Evolutionary conservation across 164 flowering plant genomes (phyloP).

Genomic region (Vitis labrusca): DNA sequence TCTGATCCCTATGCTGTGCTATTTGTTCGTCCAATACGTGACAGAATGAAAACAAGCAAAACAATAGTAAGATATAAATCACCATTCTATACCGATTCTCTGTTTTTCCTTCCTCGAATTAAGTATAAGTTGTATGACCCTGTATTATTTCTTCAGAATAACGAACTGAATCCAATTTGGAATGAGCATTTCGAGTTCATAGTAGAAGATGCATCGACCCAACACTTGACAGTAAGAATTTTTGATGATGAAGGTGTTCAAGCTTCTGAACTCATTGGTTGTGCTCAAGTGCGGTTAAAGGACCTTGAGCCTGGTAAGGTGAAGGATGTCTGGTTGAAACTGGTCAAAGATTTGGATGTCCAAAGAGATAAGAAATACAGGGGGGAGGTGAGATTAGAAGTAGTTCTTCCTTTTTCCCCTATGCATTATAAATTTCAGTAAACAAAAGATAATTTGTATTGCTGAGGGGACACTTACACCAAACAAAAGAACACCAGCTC

Average conservation of each 20-base stretch:
- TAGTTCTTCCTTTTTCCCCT: neutral
- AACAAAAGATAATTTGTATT: too few relatives aligned
- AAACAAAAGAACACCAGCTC: too few relatives aligned
- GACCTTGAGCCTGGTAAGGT: slow-evolving; percentile 91
- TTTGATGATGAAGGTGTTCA: slow-evolving; percentile 93
- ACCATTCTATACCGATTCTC: neutral
- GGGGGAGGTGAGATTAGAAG: slow-evolving; percentile 64
- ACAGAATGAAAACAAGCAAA: slow-evolving; percentile 78
- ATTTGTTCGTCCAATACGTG: slow-evolving; percentile 78
- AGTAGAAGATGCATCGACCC: slow-evolving; percentile 91
- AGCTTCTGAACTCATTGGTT: slow-evolving; percentile 87
- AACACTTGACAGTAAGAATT: slow-evolving; percentile 76
- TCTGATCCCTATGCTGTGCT: slow-evolving; percentile 92
- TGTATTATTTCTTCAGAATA: slow-evolving; percentile 52
- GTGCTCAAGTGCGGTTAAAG: slow-evolving; percentile 61
- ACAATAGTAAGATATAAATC: slow-evolving; percentile 58
- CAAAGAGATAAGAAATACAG: slow-evolving; percentile 87
- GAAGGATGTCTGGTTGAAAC: slow-evolving; percentile 90
- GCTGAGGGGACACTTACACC: too few relatives aligned
- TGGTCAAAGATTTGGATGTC: slow-evolving; percentile 91
- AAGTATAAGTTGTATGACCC: neutral
- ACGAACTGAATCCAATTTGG: slow-evolving; percentile 92
- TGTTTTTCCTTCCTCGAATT: neutral
- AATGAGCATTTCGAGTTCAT: slow-evolving; percentile 92
- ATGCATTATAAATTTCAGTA: neutral